Conservation (phyloP, 2,329 filamentous ascomycete genomes). For the Sclerotinia minor region DNA sequence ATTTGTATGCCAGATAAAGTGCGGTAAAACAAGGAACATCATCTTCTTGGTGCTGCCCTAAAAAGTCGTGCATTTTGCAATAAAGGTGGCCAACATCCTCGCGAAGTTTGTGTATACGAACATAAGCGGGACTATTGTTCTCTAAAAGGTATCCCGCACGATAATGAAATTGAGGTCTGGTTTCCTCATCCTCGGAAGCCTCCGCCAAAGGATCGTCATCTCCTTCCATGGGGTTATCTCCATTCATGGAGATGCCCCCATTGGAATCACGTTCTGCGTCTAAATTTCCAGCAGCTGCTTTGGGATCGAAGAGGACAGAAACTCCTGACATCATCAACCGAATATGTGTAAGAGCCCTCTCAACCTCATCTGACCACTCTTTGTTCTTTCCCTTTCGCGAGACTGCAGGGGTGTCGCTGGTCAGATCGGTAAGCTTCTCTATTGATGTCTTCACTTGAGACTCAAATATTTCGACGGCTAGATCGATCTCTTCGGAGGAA, state of each 20-base stretch:
- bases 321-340: constrained; percentile 88
- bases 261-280: constrained; percentile 49
- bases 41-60: constrained; percentile 83
- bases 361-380: constrained; percentile 97
- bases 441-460: constrained; percentile 78
- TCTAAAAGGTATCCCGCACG: constrained; percentile 81
- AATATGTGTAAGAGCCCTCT: constrained; percentile 82
- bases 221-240: constrained; percentile 53
- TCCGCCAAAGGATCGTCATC: constrained; percentile 59
- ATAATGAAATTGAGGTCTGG: constrained; percentile 85
- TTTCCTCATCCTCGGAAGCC: constrained; percentile 74
- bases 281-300: constrained; percentile 60
- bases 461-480: constrained; percentile 86
- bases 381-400: constrained; percentile 95
- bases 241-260: constrained; percentile 49
- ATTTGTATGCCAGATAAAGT: constrained; percentile 86
- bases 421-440: constrained; percentile 73
- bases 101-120: constrained; percentile 75
- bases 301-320: constrained; percentile 83
- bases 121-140: constrained; percentile 64
- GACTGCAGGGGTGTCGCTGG: constrained; percentile 75
- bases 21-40: constrained; percentile 95
- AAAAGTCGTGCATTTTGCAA: constrained; percentile 80
- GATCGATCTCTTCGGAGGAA: constrained; percentile 74
- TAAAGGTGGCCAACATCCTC: constrained; percentile 77